Evolutionary conservation across 2,329 filamentous ascomycete species (phyloP), one percentile per base, ranked within the genome.

Genomic region (Aspergillus carbonarius): DNA sequence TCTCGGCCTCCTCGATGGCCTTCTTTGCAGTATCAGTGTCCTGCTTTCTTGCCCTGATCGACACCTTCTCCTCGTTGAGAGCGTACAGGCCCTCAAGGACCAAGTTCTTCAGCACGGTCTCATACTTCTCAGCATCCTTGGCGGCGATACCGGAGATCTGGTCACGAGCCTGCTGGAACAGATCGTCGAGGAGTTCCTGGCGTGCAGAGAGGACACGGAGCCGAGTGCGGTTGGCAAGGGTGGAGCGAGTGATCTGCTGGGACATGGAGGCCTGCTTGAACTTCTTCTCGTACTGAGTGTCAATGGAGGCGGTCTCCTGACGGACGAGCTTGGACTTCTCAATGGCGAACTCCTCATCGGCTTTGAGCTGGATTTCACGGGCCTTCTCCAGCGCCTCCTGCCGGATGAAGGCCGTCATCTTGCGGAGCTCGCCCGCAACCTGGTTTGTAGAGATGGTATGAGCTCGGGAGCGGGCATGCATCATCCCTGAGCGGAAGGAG

Each of bases 351-450:
- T 99, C 95, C 79, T 98, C 92, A 82, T 98, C 93, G 78, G 95
- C 95, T 81, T 98, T 98, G 81, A 98, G 89, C 74, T 95, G 87
- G 79, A 99, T 98, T 80, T 99, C 95, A 75, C 90, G 90, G 71
- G 92, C 92, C 81, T 99, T 99, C 77, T 99, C 95, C 73, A 90
- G 86, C 60, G 95, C 95, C 82, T 99, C 95, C 82, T 98, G 95
- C 79, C 92, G 91, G 87, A 99, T 99, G 86, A 99, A 99, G 75
- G 93, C 93, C 60, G 95, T 98, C 95, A 99, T 99, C 87, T 99
- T 99, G 85, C 91, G 93, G 80, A 99, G 91, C 87, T 99, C 95
- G 81, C 91, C 88, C 81, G 91, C 88, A 85, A 99, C 95, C 92
- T 98, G 59, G 58, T 52, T 52, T 35, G 55, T 52, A 42, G 57